These are phyloP conservation scores for Darksidea phi DNA, from an alignment of 495 filamentous ascomycete species.

Conservation along the genomic window DNA sequence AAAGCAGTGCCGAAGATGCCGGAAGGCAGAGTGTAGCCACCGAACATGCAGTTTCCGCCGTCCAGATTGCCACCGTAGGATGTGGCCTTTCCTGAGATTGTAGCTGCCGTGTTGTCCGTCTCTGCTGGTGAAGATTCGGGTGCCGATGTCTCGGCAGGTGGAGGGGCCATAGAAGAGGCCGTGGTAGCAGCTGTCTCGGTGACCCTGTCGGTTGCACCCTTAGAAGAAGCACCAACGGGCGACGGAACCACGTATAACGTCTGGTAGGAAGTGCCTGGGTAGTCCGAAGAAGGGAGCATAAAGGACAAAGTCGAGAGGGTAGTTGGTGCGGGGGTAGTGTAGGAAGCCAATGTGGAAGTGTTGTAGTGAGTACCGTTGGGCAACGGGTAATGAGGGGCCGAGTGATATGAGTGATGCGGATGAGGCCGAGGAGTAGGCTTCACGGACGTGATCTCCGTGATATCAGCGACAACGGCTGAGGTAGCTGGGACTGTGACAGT, in stretches of 20 bases:
- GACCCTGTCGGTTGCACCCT: neutral
- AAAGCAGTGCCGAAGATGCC: constrained; percentile 56
- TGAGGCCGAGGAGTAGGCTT: constrained; percentile 5
- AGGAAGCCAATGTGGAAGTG: neutral
- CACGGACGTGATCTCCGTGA: neutral
- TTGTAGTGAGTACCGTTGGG: constrained; percentile 11
- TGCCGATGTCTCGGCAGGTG: neutral
- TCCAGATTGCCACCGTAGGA: constrained; percentile 59
- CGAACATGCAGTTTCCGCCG: constrained; percentile 59
- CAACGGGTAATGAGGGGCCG: constrained; percentile 1
- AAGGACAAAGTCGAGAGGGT: constrained; percentile 2
- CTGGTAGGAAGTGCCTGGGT: neutral
- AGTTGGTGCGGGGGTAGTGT: neutral
- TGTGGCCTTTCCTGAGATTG: constrained; percentile 24
- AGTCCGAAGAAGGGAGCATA: constrained; percentile 13
- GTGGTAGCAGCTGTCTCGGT: neutral
- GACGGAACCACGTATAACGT: neutral
- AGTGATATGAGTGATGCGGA: constrained; percentile 10
- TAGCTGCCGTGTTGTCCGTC: constrained; percentile 2
- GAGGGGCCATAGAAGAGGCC: neutral
- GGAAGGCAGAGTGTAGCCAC: constrained; percentile 57
- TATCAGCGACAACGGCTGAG: neutral
- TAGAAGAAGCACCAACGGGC: neutral
- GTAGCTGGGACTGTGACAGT: constrained; percentile 12
- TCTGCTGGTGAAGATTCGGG: neutral